phyloP scores from a whole-genome alignment of 78 protist genomes.

The Isochrysis galbana region DNA sequence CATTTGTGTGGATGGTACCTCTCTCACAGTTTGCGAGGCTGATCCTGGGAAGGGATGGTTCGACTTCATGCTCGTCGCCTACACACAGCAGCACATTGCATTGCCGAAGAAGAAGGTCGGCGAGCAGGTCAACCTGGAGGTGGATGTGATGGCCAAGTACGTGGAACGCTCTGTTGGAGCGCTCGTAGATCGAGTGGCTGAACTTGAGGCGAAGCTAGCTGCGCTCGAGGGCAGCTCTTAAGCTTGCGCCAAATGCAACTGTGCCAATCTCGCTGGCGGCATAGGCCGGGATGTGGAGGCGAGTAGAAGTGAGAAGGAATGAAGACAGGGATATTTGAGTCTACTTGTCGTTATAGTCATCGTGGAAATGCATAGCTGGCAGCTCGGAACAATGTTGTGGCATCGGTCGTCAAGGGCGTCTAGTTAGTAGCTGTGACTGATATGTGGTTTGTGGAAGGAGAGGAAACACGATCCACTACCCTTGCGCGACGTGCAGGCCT shows the following conservation, averaged over 20 bases:
- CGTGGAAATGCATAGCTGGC: no score
- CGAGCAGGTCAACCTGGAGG: slow-evolving; percentile 39
- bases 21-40: slow-evolving; percentile 38
- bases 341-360: no score
- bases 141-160: slow-evolving; percentile 42
- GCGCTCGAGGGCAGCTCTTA: background rate
- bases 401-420: no score
- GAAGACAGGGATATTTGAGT: no score
- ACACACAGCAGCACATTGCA: slow-evolving; percentile 30
- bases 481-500: no score
- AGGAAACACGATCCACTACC: no score
- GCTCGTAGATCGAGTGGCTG: background rate
- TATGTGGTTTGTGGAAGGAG: no score
- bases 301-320: no score
- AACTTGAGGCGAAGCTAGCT: slow-evolving; percentile 13
- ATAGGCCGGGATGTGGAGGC: no score
- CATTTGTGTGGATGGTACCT: slow-evolving; percentile 45
- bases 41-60: background rate
- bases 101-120: slow-evolving; percentile 5
- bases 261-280: no score
- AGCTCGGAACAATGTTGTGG: no score
- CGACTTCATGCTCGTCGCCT: slow-evolving; percentile 35
- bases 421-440: no score
- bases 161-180: slow-evolving; percentile 21
- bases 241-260: background rate